Conservation (phyloP, 31 red algal genomes). For the Odonthalia washingtoniensis region DNA sequence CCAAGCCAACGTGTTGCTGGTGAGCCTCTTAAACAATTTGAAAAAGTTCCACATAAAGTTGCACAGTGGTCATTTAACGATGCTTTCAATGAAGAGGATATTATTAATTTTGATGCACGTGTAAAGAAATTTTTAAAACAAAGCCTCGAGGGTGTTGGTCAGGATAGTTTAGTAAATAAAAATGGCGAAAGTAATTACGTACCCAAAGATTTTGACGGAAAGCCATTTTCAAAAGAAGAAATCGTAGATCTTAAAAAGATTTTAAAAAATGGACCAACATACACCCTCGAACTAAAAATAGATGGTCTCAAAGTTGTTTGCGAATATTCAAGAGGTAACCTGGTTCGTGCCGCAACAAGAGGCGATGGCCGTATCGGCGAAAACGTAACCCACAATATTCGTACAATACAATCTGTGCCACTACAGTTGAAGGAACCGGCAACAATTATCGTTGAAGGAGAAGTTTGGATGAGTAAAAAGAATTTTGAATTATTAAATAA, state of each 20-base stretch:
- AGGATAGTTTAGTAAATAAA: no score
- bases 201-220: no score
- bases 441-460: constrained; percentile 71
- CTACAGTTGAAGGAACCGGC: constrained; percentile 12
- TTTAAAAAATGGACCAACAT: background rate
- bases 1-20: constrained; percentile 20
- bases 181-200: no score
- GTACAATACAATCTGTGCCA: constrained; percentile 53
- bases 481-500: constrained; percentile 54
- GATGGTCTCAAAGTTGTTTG: constrained; percentile 82
- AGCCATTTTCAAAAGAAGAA: no score
- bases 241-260: no score
- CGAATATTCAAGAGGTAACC: constrained; percentile 61
- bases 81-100: background rate
- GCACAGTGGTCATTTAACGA: constrained; percentile 25
- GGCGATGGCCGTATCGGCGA: constrained; percentile 82
- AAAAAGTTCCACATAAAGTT: constrained; percentile 18
- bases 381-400: constrained; percentile 78
- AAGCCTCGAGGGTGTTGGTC: no score
- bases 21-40: background rate
- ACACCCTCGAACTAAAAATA: constrained; percentile 77
- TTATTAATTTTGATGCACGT: background rate
- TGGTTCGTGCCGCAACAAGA: constrained; percentile 70
- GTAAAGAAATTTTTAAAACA: no score
- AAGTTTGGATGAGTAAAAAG: constrained; percentile 71